These are phyloP conservation scores for Globisporangium sylvaticum DNA, from an alignment of 352 stramenopile genomes.

Conservation along the genomic window DNA sequence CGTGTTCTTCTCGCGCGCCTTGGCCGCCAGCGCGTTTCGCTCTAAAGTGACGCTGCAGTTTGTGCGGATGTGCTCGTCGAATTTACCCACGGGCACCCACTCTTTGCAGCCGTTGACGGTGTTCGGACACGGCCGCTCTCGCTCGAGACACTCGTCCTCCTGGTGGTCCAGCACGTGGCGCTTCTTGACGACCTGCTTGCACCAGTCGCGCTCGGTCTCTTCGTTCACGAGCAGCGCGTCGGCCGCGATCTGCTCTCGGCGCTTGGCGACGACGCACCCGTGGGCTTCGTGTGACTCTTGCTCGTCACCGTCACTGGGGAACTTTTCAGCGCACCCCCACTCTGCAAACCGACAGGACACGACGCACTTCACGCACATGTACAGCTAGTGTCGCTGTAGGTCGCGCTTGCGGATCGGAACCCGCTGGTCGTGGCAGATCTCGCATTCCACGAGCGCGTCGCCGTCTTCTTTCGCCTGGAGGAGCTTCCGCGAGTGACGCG, in stretches of 20 bases:
- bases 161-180: conserved; percentile 67
- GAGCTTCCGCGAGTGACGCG: conserved; percentile 32
- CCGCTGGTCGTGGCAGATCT: conserved; percentile 31
- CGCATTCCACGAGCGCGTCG: conserved; percentile 33
- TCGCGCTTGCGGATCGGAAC: conserved; percentile 29
- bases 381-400: conserved; percentile 40
- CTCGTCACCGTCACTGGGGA: conserved; percentile 33
- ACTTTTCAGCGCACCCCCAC: conserved; percentile 41
- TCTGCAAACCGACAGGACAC: conserved; percentile 46
- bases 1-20: conserved; percentile 45
- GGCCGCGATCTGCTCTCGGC: conserved; percentile 32
- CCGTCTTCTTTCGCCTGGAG: conserved; percentile 36
- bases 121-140: conserved; percentile 70
- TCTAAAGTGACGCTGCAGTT: conserved; percentile 50
- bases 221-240: conserved; percentile 51
- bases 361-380: conserved; percentile 41
- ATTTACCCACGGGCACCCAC: conserved; percentile 63
- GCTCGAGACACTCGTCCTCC: conserved; percentile 65
- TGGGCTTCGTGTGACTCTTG: conserved; percentile 36
- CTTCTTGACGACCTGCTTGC: conserved; percentile 54
- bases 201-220: conserved; percentile 61
- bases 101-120: conserved; percentile 50
- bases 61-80: conserved; percentile 44
- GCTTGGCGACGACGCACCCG: conserved; percentile 40
- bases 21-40: conserved; percentile 46